Evolutionary conservation across 1,284 basidiomycete genomes (phyloP), one percentile per base, ranked within the genome.

Genomic region (Bjerkandera adusta): DNA sequence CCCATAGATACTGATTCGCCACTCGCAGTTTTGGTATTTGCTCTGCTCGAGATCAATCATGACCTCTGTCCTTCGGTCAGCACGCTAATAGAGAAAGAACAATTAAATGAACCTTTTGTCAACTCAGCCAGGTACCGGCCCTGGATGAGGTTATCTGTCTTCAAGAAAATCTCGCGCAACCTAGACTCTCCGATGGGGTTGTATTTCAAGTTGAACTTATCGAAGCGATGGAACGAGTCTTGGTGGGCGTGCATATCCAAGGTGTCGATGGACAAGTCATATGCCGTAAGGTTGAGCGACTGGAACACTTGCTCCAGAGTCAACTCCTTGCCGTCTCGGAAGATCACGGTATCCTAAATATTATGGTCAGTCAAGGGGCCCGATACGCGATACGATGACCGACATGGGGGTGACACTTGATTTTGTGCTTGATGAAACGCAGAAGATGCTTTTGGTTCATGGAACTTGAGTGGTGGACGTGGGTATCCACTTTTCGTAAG

Each of bases 401-500:
- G 50, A 88, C 89, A 40, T 92, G 61, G 1, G 91, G 83, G 58
- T 73, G 81, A 21, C 81, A 81, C 68, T 92, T 93, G 87, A 94
- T 92, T 68, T 99, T 98, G 36, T 87, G 85, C 68, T 99, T 99
- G 76, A 99, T 99, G 71, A 99, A 99, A 4, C 97, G 93, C 20
- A 99, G 73, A n/a, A 99, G 71, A 70, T 99, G 97, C 69, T 99
- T 99, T 67, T 99, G 97, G 67, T 99, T 99, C 96, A 99, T 98
- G 65, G 90, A 89, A 45, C 95, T 97, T 8, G 94, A 97, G 67
- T 99, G 93, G 62, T 99, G 97, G 16, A 99, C 92, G 68, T 99
- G 96, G 7, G 97, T 99, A 65, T 98, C 96, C 50, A 99, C 93
- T 65, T 99, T 99, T 38, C 96, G 86, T 33, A 95, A 79, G 63